Evolutionary conservation across 2,329 filamentous ascomycete species (phyloP).

Genomic region (Huntiella savannae): DNA sequence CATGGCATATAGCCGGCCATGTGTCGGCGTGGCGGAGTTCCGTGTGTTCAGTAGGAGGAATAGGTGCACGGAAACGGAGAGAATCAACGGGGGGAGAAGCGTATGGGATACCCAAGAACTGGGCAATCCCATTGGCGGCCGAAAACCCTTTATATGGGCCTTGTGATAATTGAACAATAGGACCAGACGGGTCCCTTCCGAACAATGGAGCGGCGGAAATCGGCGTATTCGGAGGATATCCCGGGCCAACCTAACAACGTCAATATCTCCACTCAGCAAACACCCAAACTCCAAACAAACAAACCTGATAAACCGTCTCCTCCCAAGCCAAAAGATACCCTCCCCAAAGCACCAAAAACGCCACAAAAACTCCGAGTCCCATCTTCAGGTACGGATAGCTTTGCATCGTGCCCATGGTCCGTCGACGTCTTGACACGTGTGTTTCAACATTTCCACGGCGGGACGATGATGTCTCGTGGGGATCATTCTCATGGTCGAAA

Average conservation of each 20-base stretch:
- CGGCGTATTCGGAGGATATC: slow-evolving; percentile 1
- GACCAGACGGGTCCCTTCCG: background rate
- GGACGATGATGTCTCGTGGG: no score
- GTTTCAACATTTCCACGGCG: no score
- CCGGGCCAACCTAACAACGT: background rate
- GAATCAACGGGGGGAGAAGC: slow-evolving; percentile 21
- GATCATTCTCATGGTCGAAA: no score
- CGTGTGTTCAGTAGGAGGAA: slow-evolving; percentile 17
- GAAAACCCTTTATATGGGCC: slow-evolving; percentile 5
- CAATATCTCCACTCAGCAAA: no score
- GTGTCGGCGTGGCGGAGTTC: slow-evolving; percentile 14
- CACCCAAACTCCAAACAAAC: no score
- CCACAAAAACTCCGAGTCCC: no score
- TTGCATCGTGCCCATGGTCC: no score
- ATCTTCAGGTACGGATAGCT: no score
- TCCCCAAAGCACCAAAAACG: no score
- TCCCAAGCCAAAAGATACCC: no score
- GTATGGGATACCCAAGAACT: slow-evolving; percentile 21
- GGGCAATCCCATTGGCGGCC: slow-evolving; percentile 6
- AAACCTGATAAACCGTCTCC: no score
- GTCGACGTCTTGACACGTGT: no score
- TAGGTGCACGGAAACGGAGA: slow-evolving; percentile 22
- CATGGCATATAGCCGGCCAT: slow-evolving; percentile 20
- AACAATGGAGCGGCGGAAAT: background rate
- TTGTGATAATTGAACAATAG: slow-evolving; percentile 2